These are phyloP conservation scores for Dactylonectria macrodidyma DNA, from an alignment of 2,329 filamentous ascomycete genomes.

Conservation along the genomic window DNA sequence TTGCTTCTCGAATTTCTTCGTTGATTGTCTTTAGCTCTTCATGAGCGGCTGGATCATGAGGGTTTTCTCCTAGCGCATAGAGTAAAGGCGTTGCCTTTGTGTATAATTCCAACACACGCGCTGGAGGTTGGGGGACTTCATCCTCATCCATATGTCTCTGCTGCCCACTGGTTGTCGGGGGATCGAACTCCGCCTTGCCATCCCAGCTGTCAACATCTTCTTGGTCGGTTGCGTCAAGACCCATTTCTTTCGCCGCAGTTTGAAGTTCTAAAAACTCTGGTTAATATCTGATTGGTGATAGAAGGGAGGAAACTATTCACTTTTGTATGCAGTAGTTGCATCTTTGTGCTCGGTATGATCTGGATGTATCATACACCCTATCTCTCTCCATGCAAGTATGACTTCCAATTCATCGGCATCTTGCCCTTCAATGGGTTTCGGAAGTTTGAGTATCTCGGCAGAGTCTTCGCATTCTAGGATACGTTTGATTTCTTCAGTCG, in stretches of 20 bases:
- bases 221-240: background rate
- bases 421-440: background rate
- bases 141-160: too few species aligned
- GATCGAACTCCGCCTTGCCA: too few species aligned
- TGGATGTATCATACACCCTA: conserved; percentile 1
- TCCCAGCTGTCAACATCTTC: too few species aligned
- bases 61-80: too few species aligned
- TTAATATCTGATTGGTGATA: conserved; percentile 1
- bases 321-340: background rate
- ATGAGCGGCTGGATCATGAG: too few species aligned
- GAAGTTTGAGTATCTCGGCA: background rate
- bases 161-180: too few species aligned
- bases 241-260: background rate
- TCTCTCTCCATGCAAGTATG: background rate
- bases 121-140: too few species aligned
- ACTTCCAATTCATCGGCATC: background rate
- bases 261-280: background rate
- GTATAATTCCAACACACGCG: too few species aligned
- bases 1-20: too few species aligned
- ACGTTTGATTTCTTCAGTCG: background rate
- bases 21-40: too few species aligned
- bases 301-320: background rate
- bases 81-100: too few species aligned
- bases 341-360: background rate
- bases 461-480: background rate